These are phyloP conservation scores for Gossypium schwendimanii DNA, from an alignment of 441 rosid genomes.

Conservation along the genomic window DNA sequence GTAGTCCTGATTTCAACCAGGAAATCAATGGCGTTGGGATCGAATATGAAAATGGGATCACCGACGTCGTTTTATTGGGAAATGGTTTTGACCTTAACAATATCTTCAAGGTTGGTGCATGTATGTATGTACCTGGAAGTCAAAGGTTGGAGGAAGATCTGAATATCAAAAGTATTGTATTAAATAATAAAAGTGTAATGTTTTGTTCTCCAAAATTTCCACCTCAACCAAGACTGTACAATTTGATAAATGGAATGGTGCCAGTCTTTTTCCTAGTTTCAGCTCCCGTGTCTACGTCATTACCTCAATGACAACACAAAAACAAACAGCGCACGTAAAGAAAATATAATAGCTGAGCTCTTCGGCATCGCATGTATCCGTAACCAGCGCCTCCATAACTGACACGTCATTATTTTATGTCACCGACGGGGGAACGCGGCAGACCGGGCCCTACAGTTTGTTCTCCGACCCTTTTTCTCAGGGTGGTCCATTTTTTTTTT, in stretches of 20 bases:
- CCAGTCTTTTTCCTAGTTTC: not conserved
- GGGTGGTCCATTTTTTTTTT: not conserved
- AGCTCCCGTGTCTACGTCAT: not conserved
- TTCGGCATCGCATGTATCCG: not conserved
- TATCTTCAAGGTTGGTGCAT: too few species aligned
- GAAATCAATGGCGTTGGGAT: not conserved
- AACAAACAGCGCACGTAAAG: not conserved
- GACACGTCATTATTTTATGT: not conserved
- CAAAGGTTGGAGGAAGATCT: not conserved
- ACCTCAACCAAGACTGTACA: not conserved
- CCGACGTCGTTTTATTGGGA: not conserved
- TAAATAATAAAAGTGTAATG: too few species aligned
- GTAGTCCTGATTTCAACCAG: not conserved
- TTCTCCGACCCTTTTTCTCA: not conserved
- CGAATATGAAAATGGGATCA: not conserved
- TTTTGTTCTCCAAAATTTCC: too few species aligned
- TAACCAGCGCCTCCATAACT: not conserved
- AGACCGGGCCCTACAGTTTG: not conserved
- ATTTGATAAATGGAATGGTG: not conserved
- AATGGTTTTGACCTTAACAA: not conserved
- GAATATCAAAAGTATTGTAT: too few species aligned
- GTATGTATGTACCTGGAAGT: too few species aligned
- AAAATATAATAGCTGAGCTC: not conserved
- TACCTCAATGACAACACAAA: not conserved
- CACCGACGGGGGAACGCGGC: constrained; percentile 8